phyloP scores from a whole-genome alignment of 2,329 filamentous ascomycete species.

The Fusarium euwallaceae region DNA sequence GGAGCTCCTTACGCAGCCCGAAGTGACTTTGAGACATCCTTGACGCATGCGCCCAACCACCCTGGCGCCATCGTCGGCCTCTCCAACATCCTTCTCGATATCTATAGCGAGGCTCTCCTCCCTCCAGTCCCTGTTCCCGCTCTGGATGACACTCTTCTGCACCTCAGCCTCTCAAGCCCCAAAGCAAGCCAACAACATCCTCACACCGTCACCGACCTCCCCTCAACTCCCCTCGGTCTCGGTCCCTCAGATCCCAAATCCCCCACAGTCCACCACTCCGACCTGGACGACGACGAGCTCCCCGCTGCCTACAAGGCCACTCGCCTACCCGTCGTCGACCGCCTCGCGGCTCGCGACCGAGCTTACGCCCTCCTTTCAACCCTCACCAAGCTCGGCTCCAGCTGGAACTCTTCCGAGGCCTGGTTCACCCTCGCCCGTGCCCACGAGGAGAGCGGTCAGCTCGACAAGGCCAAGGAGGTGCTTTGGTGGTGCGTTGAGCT shows the following conservation, averaged over 20 bases:
- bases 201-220: constrained; percentile 48
- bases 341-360: constrained; percentile 89
- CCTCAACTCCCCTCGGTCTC: constrained; percentile 63
- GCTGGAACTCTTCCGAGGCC: constrained; percentile 93
- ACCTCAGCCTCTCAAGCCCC: neutral
- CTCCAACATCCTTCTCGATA: constrained; percentile 86
- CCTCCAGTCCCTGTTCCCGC: constrained; percentile 67
- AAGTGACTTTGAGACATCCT: constrained; percentile 82
- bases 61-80: constrained; percentile 83
- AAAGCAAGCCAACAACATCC: constrained; percentile 11
- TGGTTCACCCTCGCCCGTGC: constrained; percentile 91
- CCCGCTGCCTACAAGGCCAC: constrained; percentile 68
- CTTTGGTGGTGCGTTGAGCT: constrained; percentile 98
- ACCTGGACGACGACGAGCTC: constrained; percentile 55
- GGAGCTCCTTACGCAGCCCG: constrained; percentile 77
- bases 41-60: constrained; percentile 85
- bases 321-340: constrained; percentile 79
- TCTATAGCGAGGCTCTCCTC: constrained; percentile 79
- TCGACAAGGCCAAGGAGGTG: constrained; percentile 90
- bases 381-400: constrained; percentile 85
- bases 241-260: constrained; percentile 47
- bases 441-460: constrained; percentile 87
- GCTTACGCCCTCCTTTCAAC: constrained; percentile 86
- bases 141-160: constrained; percentile 48
- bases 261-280: constrained; percentile 24